Evolutionary conservation across 331 rosid species (phyloP).

Genomic region (Dryas integrifolia): DNA sequence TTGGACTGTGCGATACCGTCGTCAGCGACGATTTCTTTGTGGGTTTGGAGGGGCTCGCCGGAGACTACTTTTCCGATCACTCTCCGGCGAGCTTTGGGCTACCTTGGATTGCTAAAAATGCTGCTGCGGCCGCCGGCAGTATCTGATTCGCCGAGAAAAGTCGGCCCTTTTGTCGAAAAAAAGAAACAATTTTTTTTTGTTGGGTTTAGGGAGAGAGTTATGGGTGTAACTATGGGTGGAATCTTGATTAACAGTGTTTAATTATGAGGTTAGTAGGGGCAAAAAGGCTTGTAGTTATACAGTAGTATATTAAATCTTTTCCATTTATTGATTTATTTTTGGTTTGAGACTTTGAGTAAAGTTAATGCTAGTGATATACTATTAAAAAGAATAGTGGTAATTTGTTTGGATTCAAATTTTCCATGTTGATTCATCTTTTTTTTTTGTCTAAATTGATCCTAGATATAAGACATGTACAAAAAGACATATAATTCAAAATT

Average conservation of each 20-base stretch:
- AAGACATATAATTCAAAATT: no score
- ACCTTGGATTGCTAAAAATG: constrained; percentile 46
- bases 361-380: constrained; percentile 9
- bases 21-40: constrained; percentile 80
- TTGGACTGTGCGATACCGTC: constrained; percentile 54
- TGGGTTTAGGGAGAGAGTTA: neutral
- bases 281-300: constrained; percentile 20
- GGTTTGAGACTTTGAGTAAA: constrained; percentile 13
- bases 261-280: constrained; percentile 16
- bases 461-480: no score
- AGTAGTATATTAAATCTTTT: constrained; percentile 14
- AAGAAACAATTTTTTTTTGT: neutral
- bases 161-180: constrained; percentile 11
- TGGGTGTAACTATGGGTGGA: constrained; percentile 26
- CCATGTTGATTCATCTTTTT: no score
- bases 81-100: constrained; percentile 41
- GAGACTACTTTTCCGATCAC: constrained; percentile 49
- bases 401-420: no score
- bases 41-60: constrained; percentile 74
- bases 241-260: constrained; percentile 19
- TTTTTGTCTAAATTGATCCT: no score
- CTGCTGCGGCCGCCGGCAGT: constrained; percentile 53
- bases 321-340: constrained; percentile 19
- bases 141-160: constrained; percentile 29
- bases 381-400: no score